Evolutionary conservation across 345 rosid species (phyloP).

Genomic region (Nephelium lappaceum): DNA sequence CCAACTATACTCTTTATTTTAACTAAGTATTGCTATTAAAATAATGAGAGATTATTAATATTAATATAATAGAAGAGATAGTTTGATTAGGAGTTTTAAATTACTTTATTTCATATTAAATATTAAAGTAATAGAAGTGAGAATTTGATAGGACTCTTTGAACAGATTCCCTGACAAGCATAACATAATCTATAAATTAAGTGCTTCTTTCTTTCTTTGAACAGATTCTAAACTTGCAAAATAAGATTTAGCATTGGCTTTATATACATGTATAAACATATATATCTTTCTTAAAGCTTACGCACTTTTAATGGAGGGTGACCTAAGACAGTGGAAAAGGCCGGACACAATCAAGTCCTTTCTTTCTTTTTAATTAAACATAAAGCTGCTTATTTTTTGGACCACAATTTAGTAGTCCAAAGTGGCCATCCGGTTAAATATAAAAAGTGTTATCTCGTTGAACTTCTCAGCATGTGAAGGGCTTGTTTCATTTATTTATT

Average conservation of each 20-base stretch:
- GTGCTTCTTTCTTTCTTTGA: not conserved
- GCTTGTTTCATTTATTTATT: not conserved
- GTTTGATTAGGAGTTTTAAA: no score
- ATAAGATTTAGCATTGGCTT: not conserved
- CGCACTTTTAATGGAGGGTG: slow-evolving; percentile 23
- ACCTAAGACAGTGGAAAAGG: slow-evolving; percentile 20
- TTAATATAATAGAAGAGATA: no score
- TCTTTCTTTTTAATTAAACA: no score
- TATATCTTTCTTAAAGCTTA: slow-evolving; percentile 14
- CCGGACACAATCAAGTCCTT: not conserved
- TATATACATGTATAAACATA: not conserved
- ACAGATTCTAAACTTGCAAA: not conserved
- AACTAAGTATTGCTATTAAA: no score
- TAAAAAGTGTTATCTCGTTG: not conserved
- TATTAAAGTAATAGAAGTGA: no score
- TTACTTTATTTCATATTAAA: no score
- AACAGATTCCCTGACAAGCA: not conserved
- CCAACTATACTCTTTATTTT: no score
- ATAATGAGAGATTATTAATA: no score
- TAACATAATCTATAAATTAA: not conserved
- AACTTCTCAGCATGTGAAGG: not conserved
- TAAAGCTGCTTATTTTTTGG: no score
- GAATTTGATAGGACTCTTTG: no score
- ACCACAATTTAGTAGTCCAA: slow-evolving; percentile 19
- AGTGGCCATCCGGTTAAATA: slow-evolving; percentile 5